Base-by-base conservation (phyloP, 176 grass and related monocot species). In the Secale cereale region DNA sequence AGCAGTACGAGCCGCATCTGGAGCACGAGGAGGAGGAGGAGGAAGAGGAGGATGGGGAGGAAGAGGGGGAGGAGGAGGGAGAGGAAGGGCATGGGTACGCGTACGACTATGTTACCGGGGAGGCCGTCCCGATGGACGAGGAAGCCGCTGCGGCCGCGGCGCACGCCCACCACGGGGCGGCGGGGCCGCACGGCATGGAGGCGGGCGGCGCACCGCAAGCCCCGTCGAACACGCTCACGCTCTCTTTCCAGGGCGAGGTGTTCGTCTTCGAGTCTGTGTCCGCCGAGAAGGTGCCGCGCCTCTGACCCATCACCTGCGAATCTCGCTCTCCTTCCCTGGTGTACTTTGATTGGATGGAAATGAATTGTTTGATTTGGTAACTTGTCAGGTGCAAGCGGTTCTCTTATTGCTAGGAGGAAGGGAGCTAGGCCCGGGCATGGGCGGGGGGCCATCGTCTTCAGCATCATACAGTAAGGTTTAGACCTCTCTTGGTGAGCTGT, bases 211-310 rank as follows among this genome's bases (percentile, higher is more conserved):
- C 64, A 33, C 78, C 85, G 36, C 90, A 88, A 12, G 35, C 92
- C 2, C 41, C 57, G 41, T 54, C 68, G 17, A 92, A 94, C 65
- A 90, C 92, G 85, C 97, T 99, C 27, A 96, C 93, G 15, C 88
- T 99, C 15, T 96, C 97, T 76, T 99, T 99, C 79, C 97, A 96
- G 59, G 92, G 94, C 46, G 93, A 99, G 76, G 91, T 89, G 60
- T 99, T 96, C 71, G 97, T 99, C 15, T 99, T 99, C 78, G 93
- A 99, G 70, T 92, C 91, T 41, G 97, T 99, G 37, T 96, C 97
- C 26, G 93, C 91, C n/a, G 97, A 99, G 86, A 99, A 95, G 97
- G 97, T 83, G 10, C 67, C 2, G 80, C 35, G 17, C 52, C 25
- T 30, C 54, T 31, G 26, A 32, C 23, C 81, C 26, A 1, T 64